Evolutionary conservation across 2,329 filamentous ascomycete species (phyloP).

Genomic region (Phaeosphaeria sp.): DNA sequence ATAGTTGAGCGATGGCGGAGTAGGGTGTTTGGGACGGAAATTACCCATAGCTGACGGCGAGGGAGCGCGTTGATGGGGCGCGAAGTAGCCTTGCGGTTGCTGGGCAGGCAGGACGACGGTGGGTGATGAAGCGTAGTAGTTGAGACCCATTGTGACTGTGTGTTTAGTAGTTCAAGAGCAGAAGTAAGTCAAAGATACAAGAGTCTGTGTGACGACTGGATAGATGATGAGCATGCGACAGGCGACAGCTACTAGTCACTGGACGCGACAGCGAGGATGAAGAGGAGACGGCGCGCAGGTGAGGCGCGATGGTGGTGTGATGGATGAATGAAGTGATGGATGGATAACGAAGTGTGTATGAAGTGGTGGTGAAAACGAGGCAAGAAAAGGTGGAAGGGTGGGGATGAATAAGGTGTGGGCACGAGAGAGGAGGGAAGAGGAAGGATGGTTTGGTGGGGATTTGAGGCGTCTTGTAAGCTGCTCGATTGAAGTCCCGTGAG

Average conservation of each 20-base stretch:
- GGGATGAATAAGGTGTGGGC: constrained; percentile 27
- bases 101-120: constrained; percentile 55
- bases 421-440: constrained; percentile 43
- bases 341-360: constrained; percentile 17
- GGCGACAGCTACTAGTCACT: constrained; percentile 25
- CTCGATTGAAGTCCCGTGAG: constrained; percentile 38
- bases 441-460: constrained; percentile 43
- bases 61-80: constrained; percentile 40
- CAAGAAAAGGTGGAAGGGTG: constrained; percentile 20
- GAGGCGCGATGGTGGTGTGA: constrained; percentile 15
- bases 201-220: constrained; percentile 33
- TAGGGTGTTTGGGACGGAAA: constrained; percentile 49
- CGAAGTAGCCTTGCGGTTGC: constrained; percentile 47
- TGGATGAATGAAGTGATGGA: constrained; percentile 19
- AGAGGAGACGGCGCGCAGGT: constrained; percentile 10
- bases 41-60: constrained; percentile 43
- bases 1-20: constrained; percentile 53
- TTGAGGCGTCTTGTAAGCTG: constrained; percentile 47
- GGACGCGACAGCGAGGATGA: constrained; percentile 34
- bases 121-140: constrained; percentile 57
- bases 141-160: constrained; percentile 51
- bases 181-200: constrained; percentile 42
- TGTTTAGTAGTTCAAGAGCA: constrained; percentile 48
- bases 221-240: constrained; percentile 38
- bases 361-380: constrained; percentile 16